A percentile compares a stretch with the other conserved stretches of the same genome.
Evolutionary conservation across 2,329 filamentous ascomycete genomes (phyloP).

Genomic region (Talaromyces sp.): DNA sequence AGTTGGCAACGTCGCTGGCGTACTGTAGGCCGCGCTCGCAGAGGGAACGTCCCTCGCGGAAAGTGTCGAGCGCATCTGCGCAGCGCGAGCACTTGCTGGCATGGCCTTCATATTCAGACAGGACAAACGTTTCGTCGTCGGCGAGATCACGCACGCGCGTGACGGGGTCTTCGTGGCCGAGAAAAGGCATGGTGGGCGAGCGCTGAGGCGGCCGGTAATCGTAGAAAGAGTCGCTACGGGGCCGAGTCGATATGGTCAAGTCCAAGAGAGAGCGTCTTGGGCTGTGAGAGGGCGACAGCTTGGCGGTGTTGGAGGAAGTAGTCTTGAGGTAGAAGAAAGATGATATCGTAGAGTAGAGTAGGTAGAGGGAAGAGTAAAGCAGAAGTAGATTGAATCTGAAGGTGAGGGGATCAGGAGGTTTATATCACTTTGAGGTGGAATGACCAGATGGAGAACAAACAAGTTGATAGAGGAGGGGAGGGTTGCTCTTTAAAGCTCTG

Average conservation of each 20-base stretch:
- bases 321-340: background rate
- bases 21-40: slow-evolving; percentile 27
- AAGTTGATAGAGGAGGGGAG: slow-evolving; percentile 1
- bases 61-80: slow-evolving; percentile 22
- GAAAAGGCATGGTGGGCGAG: slow-evolving; percentile 13
- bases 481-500: slow-evolving; percentile 1
- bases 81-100: slow-evolving; percentile 27
- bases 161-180: slow-evolving; percentile 8
- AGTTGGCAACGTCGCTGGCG: slow-evolving; percentile 29
- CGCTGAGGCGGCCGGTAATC: slow-evolving; percentile 6
- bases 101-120: slow-evolving; percentile 28
- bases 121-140: slow-evolving; percentile 30
- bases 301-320: slow-evolving; percentile 2
- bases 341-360: background rate
- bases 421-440: background rate
- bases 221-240: slow-evolving; percentile 9
- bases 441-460: background rate
- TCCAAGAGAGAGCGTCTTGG: slow-evolving; percentile 7
- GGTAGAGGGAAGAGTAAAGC: background rate
- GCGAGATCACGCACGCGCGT: slow-evolving; percentile 11
- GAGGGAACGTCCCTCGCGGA: slow-evolving; percentile 21
- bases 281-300: slow-evolving; percentile 9
- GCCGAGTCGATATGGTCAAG: slow-evolving; percentile 3
- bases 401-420: background rate
- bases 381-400: background rate